Base-by-base conservation (phyloP, 345 rosid species). In the Corymbia maculata region DNA sequence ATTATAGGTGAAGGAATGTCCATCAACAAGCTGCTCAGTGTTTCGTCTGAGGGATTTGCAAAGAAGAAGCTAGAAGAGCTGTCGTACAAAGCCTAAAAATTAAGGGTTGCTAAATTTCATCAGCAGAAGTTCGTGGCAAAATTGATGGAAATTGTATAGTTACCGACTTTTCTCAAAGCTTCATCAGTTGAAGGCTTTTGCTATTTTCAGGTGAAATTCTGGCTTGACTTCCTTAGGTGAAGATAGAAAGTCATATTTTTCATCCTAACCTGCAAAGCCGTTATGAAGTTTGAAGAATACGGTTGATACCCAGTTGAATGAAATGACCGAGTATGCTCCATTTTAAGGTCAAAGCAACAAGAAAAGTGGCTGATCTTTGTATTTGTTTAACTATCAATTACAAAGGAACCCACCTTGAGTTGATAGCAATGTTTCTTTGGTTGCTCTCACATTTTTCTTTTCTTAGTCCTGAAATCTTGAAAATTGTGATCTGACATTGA, bases 1-100 rank as follows among this genome's bases (percentile, higher is more conserved):
- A 92, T 91, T 88, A 85, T 87, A 87, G 98, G 97, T 45, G 94
- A 92, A 87, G 92, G 95, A 51, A 92, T 95, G 96, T 94, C 97
- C 51, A 92, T 96, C 85, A 96, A 93, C 91, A 95, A 94, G 93
- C 94, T 97, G 68, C 90, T 96, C 86, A 93, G 91, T 52, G 94
- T 95, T 10, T 94, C 95, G 19, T 90, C 93, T 47, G 92, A 90
- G 85, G 93, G 92, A 91, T 97, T 93, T 89, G 90, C 94, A 15
- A 88, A 86, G 82, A 89, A 57, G 7, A 86, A 88, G 30, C 87
- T n/a, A 50, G 84, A 88, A 86, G 7, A 42, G 80, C 19, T 85
- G 82, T 79, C 13, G 80, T 4, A 59, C 13, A 22, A 84, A 70
- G 52, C 50, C 51, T 7, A 57, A 75, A 36, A 79, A 32, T n/a